Evolutionary conservation across 2,329 filamentous ascomycete genomes (phyloP).

Genomic region (Xylaria polymorpha): DNA sequence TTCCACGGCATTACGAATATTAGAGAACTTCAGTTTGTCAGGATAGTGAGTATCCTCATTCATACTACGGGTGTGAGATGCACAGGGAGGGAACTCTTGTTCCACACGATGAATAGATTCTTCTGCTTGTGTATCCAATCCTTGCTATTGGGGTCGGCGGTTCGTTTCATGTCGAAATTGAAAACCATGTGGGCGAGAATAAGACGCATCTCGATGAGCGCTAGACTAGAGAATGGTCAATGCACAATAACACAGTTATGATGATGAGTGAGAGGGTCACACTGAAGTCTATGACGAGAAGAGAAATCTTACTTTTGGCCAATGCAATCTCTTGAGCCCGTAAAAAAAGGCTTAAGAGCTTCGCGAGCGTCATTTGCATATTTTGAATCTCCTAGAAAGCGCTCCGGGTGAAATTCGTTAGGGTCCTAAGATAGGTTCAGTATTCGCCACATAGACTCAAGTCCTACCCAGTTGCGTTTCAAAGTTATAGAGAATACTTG

Average conservation of each 20-base stretch:
- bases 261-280: neutral
- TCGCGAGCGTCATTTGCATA: neutral
- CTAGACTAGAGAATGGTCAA: slow-evolving; percentile 3
- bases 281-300: neutral
- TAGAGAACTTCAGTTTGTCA: neutral
- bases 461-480: too few species aligned
- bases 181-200: slow-evolving; percentile 15
- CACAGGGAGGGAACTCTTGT: slow-evolving; percentile 12
- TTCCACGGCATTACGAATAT: neutral
- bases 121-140: slow-evolving; percentile 20
- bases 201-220: slow-evolving; percentile 22
- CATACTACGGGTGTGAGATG: slow-evolving; percentile 5
- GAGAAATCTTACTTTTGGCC: neutral
- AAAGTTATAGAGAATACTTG: too few species aligned
- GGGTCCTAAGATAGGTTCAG: neutral
- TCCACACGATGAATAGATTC: slow-evolving; percentile 21
- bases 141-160: slow-evolving; percentile 8
- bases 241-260: neutral
- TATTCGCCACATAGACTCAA: neutral
- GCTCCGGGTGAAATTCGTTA: neutral
- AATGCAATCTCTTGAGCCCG: slow-evolving; percentile 11
- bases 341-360: slow-evolving; percentile 3
- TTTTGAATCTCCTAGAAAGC: neutral
- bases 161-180: slow-evolving; percentile 21
- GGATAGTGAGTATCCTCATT: neutral